Evolutionary conservation across 306 rosid species (phyloP).

Genomic region (Hippophae tibetana): DNA sequence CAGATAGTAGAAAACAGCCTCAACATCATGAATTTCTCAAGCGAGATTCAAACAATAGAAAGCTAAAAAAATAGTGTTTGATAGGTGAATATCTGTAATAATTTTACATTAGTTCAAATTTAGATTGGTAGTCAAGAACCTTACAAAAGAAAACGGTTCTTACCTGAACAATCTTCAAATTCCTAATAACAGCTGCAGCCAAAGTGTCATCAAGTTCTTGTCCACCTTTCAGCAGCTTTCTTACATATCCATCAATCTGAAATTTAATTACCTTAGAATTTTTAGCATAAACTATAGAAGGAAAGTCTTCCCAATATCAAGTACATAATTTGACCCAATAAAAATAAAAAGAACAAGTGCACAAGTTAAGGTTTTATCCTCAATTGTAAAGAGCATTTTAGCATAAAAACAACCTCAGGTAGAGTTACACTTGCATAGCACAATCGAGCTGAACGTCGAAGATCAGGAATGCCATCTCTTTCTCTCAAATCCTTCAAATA

Average conservation of each 20-base stretch:
- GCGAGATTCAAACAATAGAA: slow-evolving; percentile 19
- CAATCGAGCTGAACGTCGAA: slow-evolving; percentile 73
- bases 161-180: slow-evolving; percentile 82
- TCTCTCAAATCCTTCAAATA: slow-evolving; percentile 59
- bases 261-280: slow-evolving; percentile 7
- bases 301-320: slow-evolving; percentile 8
- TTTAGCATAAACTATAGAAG: slow-evolving; percentile 5
- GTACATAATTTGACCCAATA: background rate
- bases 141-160: slow-evolving; percentile 19
- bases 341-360: no score
- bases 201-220: slow-evolving; percentile 64
- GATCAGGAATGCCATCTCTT: slow-evolving; percentile 80
- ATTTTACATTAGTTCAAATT: background rate
- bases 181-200: slow-evolving; percentile 62
- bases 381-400: slow-evolving; percentile 13
- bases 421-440: slow-evolving; percentile 66
- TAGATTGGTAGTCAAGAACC: slow-evolving; percentile 2
- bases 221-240: slow-evolving; percentile 60
- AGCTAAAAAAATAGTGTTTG: slow-evolving; percentile 10
- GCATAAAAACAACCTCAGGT: slow-evolving; percentile 54
- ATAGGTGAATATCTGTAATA: background rate
- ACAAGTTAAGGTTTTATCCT: no score
- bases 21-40: slow-evolving; percentile 31
- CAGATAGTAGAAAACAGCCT: slow-evolving; percentile 44
- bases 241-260: slow-evolving; percentile 48